phyloP scores from a whole-genome alignment of 2,329 filamentous ascomycete genomes.

The Waltergamsia citrina region DNA sequence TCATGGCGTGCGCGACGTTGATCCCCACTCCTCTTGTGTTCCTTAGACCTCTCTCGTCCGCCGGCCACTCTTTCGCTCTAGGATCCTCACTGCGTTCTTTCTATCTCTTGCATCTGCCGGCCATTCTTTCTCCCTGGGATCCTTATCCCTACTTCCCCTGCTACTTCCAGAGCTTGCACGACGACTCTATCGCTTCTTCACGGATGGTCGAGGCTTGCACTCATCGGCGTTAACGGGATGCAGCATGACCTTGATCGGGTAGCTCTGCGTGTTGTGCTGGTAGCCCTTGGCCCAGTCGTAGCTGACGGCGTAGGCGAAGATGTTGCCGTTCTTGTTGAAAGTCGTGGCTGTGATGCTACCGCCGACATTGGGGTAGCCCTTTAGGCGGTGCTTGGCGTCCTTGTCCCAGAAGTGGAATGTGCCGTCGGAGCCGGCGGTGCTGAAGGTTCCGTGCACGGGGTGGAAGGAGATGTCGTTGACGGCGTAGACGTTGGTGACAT shows the following conservation, averaged over 20 bases:
- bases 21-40: too few relatives aligned
- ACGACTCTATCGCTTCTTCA: constrained; percentile 46
- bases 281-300: constrained; percentile 99
- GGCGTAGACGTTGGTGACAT: constrained; percentile 80
- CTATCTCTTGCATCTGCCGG: too few relatives aligned
- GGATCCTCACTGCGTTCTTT: too few relatives aligned
- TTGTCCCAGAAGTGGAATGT: constrained; percentile 98
- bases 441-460: constrained; percentile 94
- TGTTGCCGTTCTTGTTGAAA: constrained; percentile 80
- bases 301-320: constrained; percentile 82
- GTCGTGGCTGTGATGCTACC: constrained; percentile 83
- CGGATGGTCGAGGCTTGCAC: constrained; percentile 50
- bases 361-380: constrained; percentile 77
- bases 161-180: not conserved
- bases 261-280: constrained; percentile 65
- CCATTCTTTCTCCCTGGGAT: not conserved
- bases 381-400: constrained; percentile 78
- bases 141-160: not conserved
- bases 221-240: constrained; percentile 60
- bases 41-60: not conserved
- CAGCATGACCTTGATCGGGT: constrained; percentile 76
- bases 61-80: too few relatives aligned
- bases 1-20: too few relatives aligned
- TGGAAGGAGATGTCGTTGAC: constrained; percentile 99
- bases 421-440: constrained; percentile 87